Evolutionary conservation across 306 rosid genomes (phyloP).

Genomic region (Prunus davidiana): DNA sequence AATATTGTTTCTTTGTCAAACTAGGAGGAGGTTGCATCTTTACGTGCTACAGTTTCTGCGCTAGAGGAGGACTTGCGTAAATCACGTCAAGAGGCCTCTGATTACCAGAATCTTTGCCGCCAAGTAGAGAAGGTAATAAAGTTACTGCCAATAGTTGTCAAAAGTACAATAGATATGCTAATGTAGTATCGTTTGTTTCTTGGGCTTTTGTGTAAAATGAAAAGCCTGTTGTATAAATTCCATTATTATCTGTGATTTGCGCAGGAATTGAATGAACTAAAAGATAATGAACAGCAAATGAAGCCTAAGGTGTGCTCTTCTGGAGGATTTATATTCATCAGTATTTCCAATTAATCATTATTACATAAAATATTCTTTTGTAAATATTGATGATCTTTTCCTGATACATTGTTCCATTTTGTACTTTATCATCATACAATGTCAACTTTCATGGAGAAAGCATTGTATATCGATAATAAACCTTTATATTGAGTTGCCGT

Average conservation of each 20-base stretch:
- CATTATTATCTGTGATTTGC: slow-evolving; percentile 26
- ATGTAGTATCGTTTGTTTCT: not conserved
- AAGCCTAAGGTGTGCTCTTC: slow-evolving; percentile 75
- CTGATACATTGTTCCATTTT: not conserved
- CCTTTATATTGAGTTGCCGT: not conserved
- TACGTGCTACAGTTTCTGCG: slow-evolving; percentile 59
- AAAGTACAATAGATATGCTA: slow-evolving; percentile 3
- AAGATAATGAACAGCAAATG: slow-evolving; percentile 80
- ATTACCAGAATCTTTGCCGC: slow-evolving; percentile 46
- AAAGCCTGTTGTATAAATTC: slow-evolving; percentile 8
- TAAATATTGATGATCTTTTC: not conserved
- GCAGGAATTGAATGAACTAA: slow-evolving; percentile 86
- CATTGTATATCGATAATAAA: not conserved
- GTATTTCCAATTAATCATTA: slow-evolving; percentile 16
- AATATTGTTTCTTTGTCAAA: slow-evolving; percentile 20
- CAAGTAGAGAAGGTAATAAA: slow-evolving; percentile 74
- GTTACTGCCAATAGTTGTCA: not conserved
- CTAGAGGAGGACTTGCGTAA: slow-evolving; percentile 85
- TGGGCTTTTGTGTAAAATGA: not conserved
- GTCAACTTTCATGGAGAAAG: not conserved
- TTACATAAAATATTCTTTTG: not conserved
- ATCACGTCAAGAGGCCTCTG: slow-evolving; percentile 66
- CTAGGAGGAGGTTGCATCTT: slow-evolving; percentile 75
- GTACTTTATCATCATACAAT: not conserved
- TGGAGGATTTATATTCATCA: slow-evolving; percentile 1